A percentile compares a stretch with the other conserved stretches of the same genome.
Conservation (phyloP, 2,329 filamentous ascomycete species). For the Coleophoma cylindrospora region DNA sequence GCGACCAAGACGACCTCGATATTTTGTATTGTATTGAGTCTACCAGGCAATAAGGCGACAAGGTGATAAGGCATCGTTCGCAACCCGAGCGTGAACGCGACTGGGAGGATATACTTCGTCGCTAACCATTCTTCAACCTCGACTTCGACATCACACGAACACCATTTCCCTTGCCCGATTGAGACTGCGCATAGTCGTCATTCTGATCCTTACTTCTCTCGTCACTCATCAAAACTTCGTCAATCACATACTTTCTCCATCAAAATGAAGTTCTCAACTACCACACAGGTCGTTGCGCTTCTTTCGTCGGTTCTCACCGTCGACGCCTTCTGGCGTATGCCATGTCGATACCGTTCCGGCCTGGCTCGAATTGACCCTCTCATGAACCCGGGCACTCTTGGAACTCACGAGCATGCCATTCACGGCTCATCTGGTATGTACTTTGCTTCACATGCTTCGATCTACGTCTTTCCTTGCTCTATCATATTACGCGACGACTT, state of each 20-base stretch:
- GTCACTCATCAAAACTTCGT: not conserved
- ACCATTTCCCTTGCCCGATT: too few species aligned
- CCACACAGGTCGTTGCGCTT: conserved; percentile 3
- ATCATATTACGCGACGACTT: too few species aligned
- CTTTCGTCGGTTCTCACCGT: conserved; percentile 19
- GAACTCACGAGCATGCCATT: conserved; percentile 68
- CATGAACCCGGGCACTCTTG: conserved; percentile 52
- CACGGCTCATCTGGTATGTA: conserved; percentile 70
- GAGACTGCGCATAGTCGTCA: too few species aligned
- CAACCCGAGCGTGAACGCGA: too few species aligned
- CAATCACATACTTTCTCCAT: not conserved
- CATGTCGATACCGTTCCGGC: conserved; percentile 67
- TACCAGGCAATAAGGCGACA: too few species aligned
- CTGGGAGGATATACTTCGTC: too few species aligned
- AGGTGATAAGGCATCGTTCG: too few species aligned
- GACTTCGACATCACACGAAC: too few species aligned
- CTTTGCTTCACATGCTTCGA: not conserved
- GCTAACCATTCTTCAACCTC: too few species aligned
- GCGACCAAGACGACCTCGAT: too few species aligned
- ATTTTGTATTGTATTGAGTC: too few species aligned
- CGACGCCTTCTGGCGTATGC: conserved; percentile 84
- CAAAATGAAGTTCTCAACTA: conserved; percentile 6
- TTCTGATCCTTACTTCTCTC: not conserved
- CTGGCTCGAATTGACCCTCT: conserved; percentile 75
- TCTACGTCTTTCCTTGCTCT: not conserved